These are phyloP conservation scores for Lycium barbarum DNA, from an alignment of 257 asterid genomes.

Conservation along the genomic window DNA sequence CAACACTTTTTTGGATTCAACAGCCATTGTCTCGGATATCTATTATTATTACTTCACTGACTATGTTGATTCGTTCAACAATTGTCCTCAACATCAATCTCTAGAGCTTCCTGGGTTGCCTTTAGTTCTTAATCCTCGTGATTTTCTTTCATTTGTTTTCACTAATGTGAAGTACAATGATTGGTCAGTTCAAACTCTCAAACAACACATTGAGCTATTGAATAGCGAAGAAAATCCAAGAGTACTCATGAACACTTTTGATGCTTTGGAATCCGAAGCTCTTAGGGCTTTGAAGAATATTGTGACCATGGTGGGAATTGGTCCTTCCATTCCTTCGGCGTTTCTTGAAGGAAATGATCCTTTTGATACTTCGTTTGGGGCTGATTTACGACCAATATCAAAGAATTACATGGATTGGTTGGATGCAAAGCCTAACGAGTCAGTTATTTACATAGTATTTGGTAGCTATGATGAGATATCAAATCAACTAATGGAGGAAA, in stretches of 20 bases:
- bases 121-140: background rate
- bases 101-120: too few relatives aligned
- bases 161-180: background rate
- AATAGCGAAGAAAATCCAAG: background rate
- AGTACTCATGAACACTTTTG: too few relatives aligned
- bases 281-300: background rate
- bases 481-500: background rate
- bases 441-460: background rate
- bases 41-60: too few relatives aligned
- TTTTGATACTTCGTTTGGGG: background rate
- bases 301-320: background rate
- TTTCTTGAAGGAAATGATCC: background rate
- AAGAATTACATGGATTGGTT: background rate
- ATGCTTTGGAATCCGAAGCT: too few relatives aligned
- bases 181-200: too few relatives aligned
- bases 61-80: too few relatives aligned
- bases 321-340: background rate
- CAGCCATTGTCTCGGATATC: too few relatives aligned
- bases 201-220: background rate
- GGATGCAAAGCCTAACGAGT: background rate
- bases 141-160: constrained; percentile 26
- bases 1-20: too few relatives aligned
- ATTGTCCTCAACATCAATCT: too few relatives aligned
- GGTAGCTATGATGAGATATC: background rate
- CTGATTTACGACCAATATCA: background rate